phyloP scores from a whole-genome alignment of 371 early-diverging fungal genomes.

The Fennellomyces sp. region DNA sequence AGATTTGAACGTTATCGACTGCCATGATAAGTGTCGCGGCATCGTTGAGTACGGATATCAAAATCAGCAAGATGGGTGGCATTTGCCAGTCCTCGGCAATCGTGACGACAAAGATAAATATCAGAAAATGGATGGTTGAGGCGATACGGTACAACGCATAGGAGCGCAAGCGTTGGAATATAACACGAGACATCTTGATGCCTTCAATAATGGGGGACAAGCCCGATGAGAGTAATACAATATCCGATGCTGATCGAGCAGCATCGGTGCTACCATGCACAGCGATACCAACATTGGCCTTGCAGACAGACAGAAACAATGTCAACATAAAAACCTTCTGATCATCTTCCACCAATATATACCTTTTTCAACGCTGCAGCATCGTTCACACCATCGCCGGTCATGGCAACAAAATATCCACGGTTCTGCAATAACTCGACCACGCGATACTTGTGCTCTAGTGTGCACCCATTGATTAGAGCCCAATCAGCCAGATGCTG shows the following conservation, averaged over 20 bases:
- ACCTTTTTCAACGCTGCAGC: constrained; percentile 83
- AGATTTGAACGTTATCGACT: constrained; percentile 87
- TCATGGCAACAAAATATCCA: constrained; percentile 85
- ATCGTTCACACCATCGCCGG: constrained; percentile 89
- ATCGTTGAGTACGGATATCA: constrained; percentile 89
- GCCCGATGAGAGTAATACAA: constrained; percentile 87
- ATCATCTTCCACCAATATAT: neutral
- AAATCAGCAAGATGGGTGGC: constrained; percentile 80
- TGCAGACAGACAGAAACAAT: no score
- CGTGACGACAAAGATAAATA: constrained; percentile 91
- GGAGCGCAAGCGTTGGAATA: constrained; percentile 92
- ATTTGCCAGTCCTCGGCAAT: constrained; percentile 80
- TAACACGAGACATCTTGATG: constrained; percentile 80
- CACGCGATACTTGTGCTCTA: constrained; percentile 80
- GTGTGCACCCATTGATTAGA: neutral
- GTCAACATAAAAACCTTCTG: neutral
- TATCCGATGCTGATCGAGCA: constrained; percentile 91
- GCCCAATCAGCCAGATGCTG: neutral
- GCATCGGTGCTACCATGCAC: constrained; percentile 92
- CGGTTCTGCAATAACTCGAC: constrained; percentile 76
- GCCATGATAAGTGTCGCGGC: constrained; percentile 92
- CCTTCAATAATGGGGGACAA: constrained; percentile 90
- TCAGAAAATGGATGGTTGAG: constrained; percentile 89
- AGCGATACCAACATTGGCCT: constrained; percentile 86
- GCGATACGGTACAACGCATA: constrained; percentile 94